A percentile compares a stretch with the other conserved stretches of the same genome.
Conservation (phyloP, 1,284 basidiomycete genomes). For the Hortiboletus rubellus region DNA sequence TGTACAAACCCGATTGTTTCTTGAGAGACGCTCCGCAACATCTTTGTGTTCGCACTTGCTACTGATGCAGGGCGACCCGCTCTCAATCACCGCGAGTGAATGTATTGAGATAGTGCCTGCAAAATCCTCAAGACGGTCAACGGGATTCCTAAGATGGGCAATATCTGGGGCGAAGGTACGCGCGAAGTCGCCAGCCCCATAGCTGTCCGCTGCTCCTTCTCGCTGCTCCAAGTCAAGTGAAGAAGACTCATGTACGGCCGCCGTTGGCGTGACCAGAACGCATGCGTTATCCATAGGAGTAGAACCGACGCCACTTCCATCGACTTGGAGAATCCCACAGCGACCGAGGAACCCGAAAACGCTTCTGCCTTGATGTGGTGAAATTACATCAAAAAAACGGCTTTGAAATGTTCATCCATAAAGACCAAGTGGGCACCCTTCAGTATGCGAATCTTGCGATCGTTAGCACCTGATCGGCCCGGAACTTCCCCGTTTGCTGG, state of each 20-base stretch:
- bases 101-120: not conserved
- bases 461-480: constrained; percentile 30
- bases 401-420: constrained; percentile 45
- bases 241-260: constrained; percentile 7
- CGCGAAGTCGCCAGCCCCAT: constrained; percentile 12
- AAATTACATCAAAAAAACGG: constrained; percentile 42
- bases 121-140: constrained; percentile 2
- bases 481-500: constrained; percentile 6
- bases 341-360: constrained; percentile 11
- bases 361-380: constrained; percentile 18
- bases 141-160: constrained; percentile 2
- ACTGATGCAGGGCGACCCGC: constrained; percentile 1
- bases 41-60: constrained; percentile 3
- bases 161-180: constrained; percentile 13
- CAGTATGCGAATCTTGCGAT: constrained; percentile 37
- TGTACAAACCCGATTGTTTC: constrained; percentile 17
- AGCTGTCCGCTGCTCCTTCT: constrained; percentile 13
- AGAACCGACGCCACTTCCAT: constrained; percentile 19
- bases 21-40: not conserved
- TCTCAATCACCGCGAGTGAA: constrained; percentile 19
- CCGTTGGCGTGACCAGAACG: constrained; percentile 9
- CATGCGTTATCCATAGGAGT: constrained; percentile 14
- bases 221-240: constrained; percentile 13
- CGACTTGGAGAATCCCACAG: constrained; percentile 22
- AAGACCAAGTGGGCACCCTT: constrained; percentile 40